Base-by-base conservation (phyloP, 257 asterid genomes). In the Fraxinus pennsylvanica region DNA sequence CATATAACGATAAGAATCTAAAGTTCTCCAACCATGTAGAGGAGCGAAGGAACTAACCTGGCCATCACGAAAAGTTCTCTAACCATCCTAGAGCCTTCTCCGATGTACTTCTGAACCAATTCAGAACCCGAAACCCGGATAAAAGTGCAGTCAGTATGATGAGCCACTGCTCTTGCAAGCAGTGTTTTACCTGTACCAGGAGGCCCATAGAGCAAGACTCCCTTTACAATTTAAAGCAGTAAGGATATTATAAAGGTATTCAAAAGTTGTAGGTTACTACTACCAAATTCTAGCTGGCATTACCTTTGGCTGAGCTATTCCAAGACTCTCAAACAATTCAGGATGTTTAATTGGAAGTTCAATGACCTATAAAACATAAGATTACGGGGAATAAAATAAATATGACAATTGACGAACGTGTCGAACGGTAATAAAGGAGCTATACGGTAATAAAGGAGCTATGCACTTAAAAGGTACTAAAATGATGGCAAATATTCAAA, bases 1-100 rank as follows among this genome's bases (percentile, higher is more conserved):
- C 54, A 12, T 36, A 8, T 89, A 86, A 33, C 85, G 29, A 22
- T 32, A 57, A 36, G 6, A 12, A 57, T 0, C 3, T 1, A 59
- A 52, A 43, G 15, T 61, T 61, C 68, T 61, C 27, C 21, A 61
- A 9, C 68, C 36, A 41, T 22, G 30, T 19, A 2, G 9, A 52
- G 38, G 50, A 25, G 6, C 21, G 10, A 69, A 54, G 73, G 21
- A 74, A 71, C 90, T 50, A 76, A 94, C 98, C 98, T 91, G 83
- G 97, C 97, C 98, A 94, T 94, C 38, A 94, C 97, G 81, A 94
- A 94, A 81, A 94, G 97, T 59, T 94, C 98, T 84, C 98, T 89
- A 82, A 93, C 95, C 98, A 93, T 93, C 74, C 97, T 88, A 76
- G 98, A 93, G 68, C 90, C 89, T 83, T 88, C 91, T 59, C 92